phyloP scores from a whole-genome alignment of 2,329 filamentous ascomycete species.

The Venturia nashicola region DNA sequence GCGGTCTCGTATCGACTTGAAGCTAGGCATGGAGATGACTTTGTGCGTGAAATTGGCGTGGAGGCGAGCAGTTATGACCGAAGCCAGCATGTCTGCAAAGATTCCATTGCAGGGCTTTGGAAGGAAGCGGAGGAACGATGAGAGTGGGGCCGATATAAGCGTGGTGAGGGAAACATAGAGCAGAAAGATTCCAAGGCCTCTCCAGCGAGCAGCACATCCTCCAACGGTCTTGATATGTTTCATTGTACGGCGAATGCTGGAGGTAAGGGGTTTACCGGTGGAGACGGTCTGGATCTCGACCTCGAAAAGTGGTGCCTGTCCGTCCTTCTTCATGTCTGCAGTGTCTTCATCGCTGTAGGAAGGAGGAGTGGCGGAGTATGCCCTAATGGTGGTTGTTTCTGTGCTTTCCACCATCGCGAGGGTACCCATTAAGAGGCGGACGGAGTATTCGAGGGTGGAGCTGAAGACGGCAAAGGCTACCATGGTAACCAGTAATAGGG shows the following conservation, averaged over 20 bases:
- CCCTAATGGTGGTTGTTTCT: constrained; percentile 20
- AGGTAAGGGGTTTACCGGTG: constrained; percentile 47
- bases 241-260: constrained; percentile 45
- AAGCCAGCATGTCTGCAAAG: constrained; percentile 33
- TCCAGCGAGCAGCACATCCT: constrained; percentile 56
- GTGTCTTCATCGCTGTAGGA: constrained; percentile 28
- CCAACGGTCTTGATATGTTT: constrained; percentile 49
- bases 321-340: constrained; percentile 8
- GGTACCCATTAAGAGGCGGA: constrained; percentile 46
- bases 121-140: constrained; percentile 2
- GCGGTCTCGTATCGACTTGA: constrained; percentile 49
- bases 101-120: constrained; percentile 12
- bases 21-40: constrained; percentile 60
- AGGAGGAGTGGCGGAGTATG: constrained; percentile 37
- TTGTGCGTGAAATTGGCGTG: constrained; percentile 75
- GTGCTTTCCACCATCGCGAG: constrained; percentile 54
- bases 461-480: constrained; percentile 28
- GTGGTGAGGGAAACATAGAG: constrained; percentile 21
- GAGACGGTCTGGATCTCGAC: constrained; percentile 30
- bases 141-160: constrained; percentile 25
- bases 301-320: constrained; percentile 23
- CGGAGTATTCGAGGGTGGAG: constrained; percentile 36
- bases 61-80: constrained; percentile 53
- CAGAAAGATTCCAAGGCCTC: constrained; percentile 47
- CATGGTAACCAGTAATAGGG: constrained; percentile 22